These are phyloP conservation scores for Microdochium nivale DNA, from an alignment of 2,329 filamentous ascomycete genomes.

Conservation along the genomic window DNA sequence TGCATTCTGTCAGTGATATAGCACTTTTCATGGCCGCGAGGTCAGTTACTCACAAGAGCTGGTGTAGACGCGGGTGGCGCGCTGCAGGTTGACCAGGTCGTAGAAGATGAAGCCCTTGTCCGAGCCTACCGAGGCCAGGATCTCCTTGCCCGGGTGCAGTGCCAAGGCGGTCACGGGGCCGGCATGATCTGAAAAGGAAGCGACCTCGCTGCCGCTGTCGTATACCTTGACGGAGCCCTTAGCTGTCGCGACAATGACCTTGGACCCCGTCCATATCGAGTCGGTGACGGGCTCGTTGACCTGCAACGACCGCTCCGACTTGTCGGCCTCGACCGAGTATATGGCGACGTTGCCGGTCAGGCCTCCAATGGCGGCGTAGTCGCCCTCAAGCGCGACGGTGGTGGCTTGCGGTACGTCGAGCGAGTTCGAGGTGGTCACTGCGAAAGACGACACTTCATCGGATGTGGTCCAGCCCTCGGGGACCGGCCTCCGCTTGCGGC, in stretches of 20 bases:
- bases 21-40: background rate
- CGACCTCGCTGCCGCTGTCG: constrained; percentile 59
- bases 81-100: constrained; percentile 59
- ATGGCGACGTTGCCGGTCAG: constrained; percentile 65
- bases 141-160: constrained; percentile 71
- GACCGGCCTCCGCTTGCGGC: constrained; percentile 79
- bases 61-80: constrained; percentile 70
- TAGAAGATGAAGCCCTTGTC: constrained; percentile 94
- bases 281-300: constrained; percentile 61
- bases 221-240: constrained; percentile 76
- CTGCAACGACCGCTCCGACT: constrained; percentile 58
- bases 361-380: constrained; percentile 66
- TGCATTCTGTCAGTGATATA: constrained; percentile 22
- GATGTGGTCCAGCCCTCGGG: constrained; percentile 77
- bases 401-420: constrained; percentile 39
- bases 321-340: constrained; percentile 63
- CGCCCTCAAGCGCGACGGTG: constrained; percentile 42
- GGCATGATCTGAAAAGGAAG: constrained; percentile 71
- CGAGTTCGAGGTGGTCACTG: constrained; percentile 33
- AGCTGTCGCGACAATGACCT: constrained; percentile 63
- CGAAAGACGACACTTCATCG: constrained; percentile 54
- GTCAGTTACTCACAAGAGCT: constrained; percentile 58
- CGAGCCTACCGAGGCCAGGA: constrained; percentile 77
- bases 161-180: constrained; percentile 71
- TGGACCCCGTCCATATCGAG: constrained; percentile 55